Conservation (phyloP, 257 asterid genomes). For the Scutellaria baicalensis region DNA sequence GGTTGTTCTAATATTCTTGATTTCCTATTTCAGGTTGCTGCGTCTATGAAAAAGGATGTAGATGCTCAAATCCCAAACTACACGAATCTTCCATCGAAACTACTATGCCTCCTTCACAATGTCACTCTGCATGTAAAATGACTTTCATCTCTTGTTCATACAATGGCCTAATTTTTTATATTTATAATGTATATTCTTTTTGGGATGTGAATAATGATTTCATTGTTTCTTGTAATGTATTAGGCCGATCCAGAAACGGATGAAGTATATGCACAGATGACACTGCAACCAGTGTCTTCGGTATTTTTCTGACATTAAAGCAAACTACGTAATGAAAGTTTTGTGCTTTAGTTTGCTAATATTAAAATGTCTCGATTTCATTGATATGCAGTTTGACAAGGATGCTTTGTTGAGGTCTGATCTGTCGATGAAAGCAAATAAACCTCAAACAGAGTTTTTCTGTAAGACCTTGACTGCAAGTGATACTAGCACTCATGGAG, state of each 20-base stretch:
- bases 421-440: slow-evolving; percentile 59
- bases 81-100: slow-evolving; percentile 84
- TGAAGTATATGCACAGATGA: slow-evolving; percentile 93
- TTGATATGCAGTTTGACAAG: slow-evolving; percentile 71
- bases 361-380: neutral
- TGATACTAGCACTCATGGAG: slow-evolving; percentile 98
- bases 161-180: neutral
- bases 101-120: slow-evolving; percentile 74
- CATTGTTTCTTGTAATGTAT: neutral
- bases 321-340: neutral
- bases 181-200: neutral
- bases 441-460: slow-evolving; percentile 83
- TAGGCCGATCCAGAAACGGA: slow-evolving; percentile 98
- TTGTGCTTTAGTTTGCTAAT: neutral
- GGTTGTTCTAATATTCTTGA: slow-evolving; percentile 2
- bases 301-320: slow-evolving; percentile 23
- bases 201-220: neutral
- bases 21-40: slow-evolving; percentile 64
- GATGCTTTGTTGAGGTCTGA: slow-evolving; percentile 89
- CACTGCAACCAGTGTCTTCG: slow-evolving; percentile 83
- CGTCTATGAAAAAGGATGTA: slow-evolving; percentile 78
- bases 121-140: slow-evolving; percentile 64
- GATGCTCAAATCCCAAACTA: slow-evolving; percentile 88
- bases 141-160: neutral
- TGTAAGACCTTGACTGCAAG: slow-evolving; percentile 96